Conservation (phyloP, 2,329 filamentous ascomycete genomes). For the Cladosporium sp. region DNA sequence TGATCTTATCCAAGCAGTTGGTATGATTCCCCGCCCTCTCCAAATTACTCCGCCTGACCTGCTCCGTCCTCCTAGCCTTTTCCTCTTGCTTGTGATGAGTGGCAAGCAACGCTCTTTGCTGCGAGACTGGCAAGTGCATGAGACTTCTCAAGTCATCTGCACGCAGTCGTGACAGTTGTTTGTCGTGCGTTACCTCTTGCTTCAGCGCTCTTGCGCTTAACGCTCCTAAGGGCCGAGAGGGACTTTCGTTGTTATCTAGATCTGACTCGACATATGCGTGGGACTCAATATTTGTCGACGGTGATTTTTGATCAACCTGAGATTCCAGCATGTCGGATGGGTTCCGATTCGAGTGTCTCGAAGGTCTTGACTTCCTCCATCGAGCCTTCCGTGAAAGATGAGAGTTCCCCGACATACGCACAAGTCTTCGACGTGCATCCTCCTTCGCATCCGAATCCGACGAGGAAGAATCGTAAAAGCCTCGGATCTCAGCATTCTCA, state of each 20-base stretch:
- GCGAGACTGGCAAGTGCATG: conserved; percentile 8
- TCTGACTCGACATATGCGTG: neutral
- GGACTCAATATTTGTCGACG: neutral
- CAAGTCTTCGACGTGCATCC: neutral
- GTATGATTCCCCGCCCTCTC: conserved; percentile 11
- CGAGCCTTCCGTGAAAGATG: neutral
- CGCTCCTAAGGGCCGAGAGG: neutral
- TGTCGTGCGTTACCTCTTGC: neutral
- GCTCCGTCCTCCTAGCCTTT: conserved; percentile 7
- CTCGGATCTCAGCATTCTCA: conserved; percentile 6
- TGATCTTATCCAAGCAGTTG: conserved; percentile 5
- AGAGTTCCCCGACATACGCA: neutral
- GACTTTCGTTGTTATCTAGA: neutral
- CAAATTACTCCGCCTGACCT: conserved; percentile 6
- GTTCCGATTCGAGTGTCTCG: neutral
- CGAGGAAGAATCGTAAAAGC: conserved; percentile 11
- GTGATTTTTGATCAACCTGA: neutral
- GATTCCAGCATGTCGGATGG: neutral
- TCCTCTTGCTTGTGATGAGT: conserved; percentile 12
- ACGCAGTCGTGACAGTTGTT: conserved; percentile 5
- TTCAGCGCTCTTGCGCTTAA: conserved; percentile 10
- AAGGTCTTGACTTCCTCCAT: neutral
- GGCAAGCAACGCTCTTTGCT: conserved; percentile 9
- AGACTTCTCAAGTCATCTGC: conserved; percentile 10
- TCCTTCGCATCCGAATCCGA: neutral